phyloP scores from a whole-genome alignment of 495 filamentous ascomycete genomes.

The Viridothelium virens region DNA sequence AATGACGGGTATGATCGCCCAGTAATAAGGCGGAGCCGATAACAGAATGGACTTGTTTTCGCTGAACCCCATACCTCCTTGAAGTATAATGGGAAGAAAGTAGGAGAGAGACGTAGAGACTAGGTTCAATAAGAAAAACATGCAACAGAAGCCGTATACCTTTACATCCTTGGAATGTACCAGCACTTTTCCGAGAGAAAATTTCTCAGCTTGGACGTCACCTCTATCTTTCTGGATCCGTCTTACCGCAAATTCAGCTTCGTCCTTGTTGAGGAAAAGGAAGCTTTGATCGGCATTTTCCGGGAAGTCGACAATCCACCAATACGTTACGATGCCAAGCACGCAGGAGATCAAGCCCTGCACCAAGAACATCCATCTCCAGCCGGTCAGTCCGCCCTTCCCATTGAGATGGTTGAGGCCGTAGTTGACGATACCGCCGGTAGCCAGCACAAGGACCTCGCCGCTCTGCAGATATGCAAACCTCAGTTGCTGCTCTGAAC shows the following conservation, averaged over 20 bases:
- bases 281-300: constrained; percentile 57
- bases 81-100: constrained; percentile 60
- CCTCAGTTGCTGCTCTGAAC: constrained; percentile 64
- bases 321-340: constrained; percentile 61
- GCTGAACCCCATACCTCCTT: constrained; percentile 64
- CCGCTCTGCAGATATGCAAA: constrained; percentile 67
- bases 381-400: constrained; percentile 52
- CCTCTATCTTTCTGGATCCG: constrained; percentile 41
- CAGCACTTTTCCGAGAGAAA: constrained; percentile 52
- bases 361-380: constrained; percentile 51
- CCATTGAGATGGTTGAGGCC: constrained; percentile 60
- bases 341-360: constrained; percentile 59
- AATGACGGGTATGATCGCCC: constrained; percentile 61
- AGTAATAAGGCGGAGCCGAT: constrained; percentile 71
- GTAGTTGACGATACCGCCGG: constrained; percentile 65
- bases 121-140: constrained; percentile 69
- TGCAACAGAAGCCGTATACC: constrained; percentile 61
- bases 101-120: constrained; percentile 62
- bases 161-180: constrained; percentile 58
- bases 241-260: constrained; percentile 29
- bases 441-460: constrained; percentile 59
- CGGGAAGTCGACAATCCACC: constrained; percentile 77
- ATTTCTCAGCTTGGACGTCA: constrained; percentile 55
- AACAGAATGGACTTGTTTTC: constrained; percentile 59
- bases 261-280: constrained; percentile 52